phyloP scores from a whole-genome alignment of 108 stramenopile genomes.

The Pseudonitzschia pungens region DNA sequence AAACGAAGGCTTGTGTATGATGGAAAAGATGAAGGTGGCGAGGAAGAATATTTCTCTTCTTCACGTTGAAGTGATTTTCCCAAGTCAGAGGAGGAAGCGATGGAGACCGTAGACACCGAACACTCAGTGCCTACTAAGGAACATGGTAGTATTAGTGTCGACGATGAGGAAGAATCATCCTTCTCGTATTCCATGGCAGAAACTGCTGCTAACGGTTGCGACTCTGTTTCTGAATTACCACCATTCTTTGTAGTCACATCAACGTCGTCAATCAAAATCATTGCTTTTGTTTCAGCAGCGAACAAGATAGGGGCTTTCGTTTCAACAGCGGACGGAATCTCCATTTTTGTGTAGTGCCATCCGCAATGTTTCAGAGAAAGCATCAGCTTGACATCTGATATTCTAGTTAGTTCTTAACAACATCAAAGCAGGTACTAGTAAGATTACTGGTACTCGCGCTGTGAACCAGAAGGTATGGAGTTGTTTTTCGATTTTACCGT shows the following conservation, averaged over 20 bases:
- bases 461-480: no score
- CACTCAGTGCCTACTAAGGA: background rate
- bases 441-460: no score
- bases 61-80: conserved; percentile 2
- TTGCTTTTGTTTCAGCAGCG: background rate
- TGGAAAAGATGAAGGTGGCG: background rate
- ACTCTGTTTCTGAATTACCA: background rate
- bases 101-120: conserved; percentile 8
- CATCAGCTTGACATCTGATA: background rate
- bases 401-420: background rate
- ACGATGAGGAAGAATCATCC: conserved; percentile 5
- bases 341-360: background rate
- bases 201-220: background rate
- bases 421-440: no score
- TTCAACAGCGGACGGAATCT: background rate
- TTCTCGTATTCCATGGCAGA: background rate
- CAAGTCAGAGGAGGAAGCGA: background rate
- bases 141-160: background rate
- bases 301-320: background rate
- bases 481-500: no score
- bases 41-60: background rate
- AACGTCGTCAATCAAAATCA: background rate
- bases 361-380: background rate
- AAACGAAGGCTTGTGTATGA: conserved; percentile 16
- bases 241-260: background rate